A percentile compares a stretch with the other conserved stretches of the same genome.
Evolutionary conservation across 352 stramenopile genomes (phyloP).

Genomic region (Saprolegnia parasitica): DNA sequence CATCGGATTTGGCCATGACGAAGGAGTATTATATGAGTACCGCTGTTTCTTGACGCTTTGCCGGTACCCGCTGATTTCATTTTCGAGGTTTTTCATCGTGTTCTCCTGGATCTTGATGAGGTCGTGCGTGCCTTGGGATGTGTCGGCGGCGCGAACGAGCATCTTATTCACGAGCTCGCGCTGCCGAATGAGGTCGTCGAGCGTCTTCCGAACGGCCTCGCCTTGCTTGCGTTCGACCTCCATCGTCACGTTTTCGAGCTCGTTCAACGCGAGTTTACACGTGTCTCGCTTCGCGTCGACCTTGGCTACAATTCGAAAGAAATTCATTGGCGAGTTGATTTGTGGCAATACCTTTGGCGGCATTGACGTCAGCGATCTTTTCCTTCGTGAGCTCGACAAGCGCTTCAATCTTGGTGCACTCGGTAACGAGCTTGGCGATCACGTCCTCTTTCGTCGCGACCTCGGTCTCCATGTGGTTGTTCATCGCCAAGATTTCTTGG

Average conservation of each 20-base stretch:
- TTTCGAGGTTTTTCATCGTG: constrained; percentile 84
- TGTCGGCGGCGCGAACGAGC: constrained; percentile 77
- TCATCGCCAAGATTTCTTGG: constrained; percentile 72
- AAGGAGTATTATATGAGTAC: not conserved
- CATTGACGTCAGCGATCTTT: constrained; percentile 66
- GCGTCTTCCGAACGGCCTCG: constrained; percentile 64
- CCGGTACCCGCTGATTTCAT: constrained; percentile 85
- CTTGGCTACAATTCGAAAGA: constrained; percentile 38
- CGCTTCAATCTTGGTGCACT: constrained; percentile 63
- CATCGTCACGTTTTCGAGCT: constrained; percentile 59
- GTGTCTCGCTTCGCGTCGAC: constrained; percentile 68
- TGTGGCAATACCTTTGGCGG: constrained; percentile 36
- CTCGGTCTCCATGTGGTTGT: constrained; percentile 59
- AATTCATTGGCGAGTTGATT: too few relatives aligned
- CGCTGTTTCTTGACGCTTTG: constrained; percentile 75
- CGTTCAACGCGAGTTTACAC: constrained; percentile 52
- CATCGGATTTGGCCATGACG: not conserved
- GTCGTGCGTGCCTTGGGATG: constrained; percentile 80
- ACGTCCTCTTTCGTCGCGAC: constrained; percentile 46
- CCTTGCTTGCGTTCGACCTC: constrained; percentile 62
- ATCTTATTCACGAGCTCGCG: constrained; percentile 84
- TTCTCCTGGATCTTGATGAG: constrained; percentile 90
- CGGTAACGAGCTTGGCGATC: constrained; percentile 34
- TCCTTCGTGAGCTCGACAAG: constrained; percentile 66
- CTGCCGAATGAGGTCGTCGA: constrained; percentile 77